Percentiles rank a stretch among this genome's conserved stretches.
Conservation (phyloP, 345 rosid genomes). For the Hirschfeldia incana region DNA sequence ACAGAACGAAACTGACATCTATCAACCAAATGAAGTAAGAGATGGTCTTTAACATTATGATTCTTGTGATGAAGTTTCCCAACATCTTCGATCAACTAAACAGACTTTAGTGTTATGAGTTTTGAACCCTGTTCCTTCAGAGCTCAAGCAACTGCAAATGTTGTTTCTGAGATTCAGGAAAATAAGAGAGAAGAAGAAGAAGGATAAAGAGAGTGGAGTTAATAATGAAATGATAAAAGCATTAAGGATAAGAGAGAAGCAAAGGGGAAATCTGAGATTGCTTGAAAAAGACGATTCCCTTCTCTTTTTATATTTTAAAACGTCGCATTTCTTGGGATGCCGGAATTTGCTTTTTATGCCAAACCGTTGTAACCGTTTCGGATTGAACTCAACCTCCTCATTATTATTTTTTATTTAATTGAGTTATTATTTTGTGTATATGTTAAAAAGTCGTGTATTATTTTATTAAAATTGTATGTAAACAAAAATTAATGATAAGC, state of each 20-base stretch:
- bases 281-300: constrained; percentile 30
- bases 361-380: constrained; percentile 26
- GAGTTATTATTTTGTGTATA: background rate
- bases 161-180: background rate
- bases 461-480: too few species aligned
- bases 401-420: background rate
- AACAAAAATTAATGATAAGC: too few species aligned
- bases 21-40: background rate
- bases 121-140: background rate
- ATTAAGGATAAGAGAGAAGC: constrained; percentile 1
- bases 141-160: background rate
- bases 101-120: constrained; percentile 25
- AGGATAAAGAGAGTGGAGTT: background rate
- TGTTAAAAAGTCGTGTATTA: too few species aligned
- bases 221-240: background rate
- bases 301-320: background rate
- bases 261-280: constrained; percentile 7
- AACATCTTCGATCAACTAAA: constrained; percentile 47
- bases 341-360: background rate
- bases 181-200: background rate
- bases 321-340: constrained; percentile 28
- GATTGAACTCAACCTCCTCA: background rate
- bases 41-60: constrained; percentile 41
- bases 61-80: constrained; percentile 57
- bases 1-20: background rate